Evolutionary conservation across 2,329 filamentous ascomycete species (phyloP), one percentile per base, ranked within the genome.

Genomic region (Trichoderma sp.): DNA sequence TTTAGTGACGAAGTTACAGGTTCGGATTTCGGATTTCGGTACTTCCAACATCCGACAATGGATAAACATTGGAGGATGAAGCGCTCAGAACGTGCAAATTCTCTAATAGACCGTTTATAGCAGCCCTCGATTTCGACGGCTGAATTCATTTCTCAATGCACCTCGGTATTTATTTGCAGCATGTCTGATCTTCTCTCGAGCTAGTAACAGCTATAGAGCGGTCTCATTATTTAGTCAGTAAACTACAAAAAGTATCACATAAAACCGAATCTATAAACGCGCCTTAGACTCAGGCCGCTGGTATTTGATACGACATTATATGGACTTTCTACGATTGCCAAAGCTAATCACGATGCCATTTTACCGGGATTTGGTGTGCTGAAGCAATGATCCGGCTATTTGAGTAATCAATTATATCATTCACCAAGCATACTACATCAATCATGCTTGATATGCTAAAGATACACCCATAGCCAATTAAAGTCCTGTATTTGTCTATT

Each of bases 1-100:
- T 37, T 27, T 11, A 56, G 49, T 14, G 14, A 55, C 0, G 24
- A 24, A 33, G 33, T n/a, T 37, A 2, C 4, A 27, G 27, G 4
- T 27, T 2, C 62, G 62, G 62, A 47, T 11, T 27, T 2, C 62
- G 62, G 62, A 47, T 11, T 56, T 65, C 62, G 62, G 62, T 35
- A 24, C 49, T 65, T 65, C 19, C 31, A 19, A 56, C 35, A 43
- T 65, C 62, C 62, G 62, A 43, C n/a, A 40, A 10, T 43, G 6
- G 2, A 10, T n/a, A n/a, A n/a, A 19, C 19, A 10, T 19, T 43
- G 19, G 40, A 40, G 7, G 37, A 43, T 40, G 5, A n/a, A 43
- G 37, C 2, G 16, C 16, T 43, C 14, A 43, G 6, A 19, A 11
- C 5, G 6, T 43, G 14, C 13, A 40, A 40, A 16, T 14, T 40